These are phyloP conservation scores for Phyllosticta capitalensis DNA, from an alignment of 2,329 filamentous ascomycete species.

Conservation along the genomic window DNA sequence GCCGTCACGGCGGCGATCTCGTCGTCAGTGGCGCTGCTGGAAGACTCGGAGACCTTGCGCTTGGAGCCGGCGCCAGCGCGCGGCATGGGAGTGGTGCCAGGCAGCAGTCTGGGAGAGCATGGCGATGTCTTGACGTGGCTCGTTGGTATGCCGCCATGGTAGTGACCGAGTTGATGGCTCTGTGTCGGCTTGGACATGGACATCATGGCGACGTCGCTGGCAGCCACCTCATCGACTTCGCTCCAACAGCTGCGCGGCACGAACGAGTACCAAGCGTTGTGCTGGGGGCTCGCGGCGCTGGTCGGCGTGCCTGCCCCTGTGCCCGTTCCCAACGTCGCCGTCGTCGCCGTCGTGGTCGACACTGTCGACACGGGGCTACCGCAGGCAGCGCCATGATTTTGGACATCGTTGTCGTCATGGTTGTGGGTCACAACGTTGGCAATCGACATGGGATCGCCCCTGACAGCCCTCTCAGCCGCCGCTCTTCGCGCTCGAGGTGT, in stretches of 20 bases:
- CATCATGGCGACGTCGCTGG: neutral
- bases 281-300: neutral
- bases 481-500: neutral
- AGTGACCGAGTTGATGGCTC: neutral
- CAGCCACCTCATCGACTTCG: slow-evolving; percentile 18
- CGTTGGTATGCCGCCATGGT: neutral
- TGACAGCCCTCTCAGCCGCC: neutral
- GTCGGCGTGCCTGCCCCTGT: neutral
- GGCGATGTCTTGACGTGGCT: neutral
- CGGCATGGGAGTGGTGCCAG: neutral
- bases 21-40: slow-evolving; percentile 25
- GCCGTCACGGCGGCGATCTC: neutral
- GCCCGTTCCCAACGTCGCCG: neutral
- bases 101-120: neutral
- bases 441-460: neutral
- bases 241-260: neutral
- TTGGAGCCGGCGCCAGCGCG: neutral
- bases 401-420: neutral
- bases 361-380: neutral
- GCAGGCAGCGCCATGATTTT: neutral
- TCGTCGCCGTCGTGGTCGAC: neutral
- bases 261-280: neutral
- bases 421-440: neutral
- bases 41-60: neutral
- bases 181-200: neutral